Percentiles rank a stretch among this genome's conserved stretches.
Evolutionary conservation across 1,139 yeast species (phyloP).

Genomic region (Blastobotrys raffinosifermentans): DNA sequence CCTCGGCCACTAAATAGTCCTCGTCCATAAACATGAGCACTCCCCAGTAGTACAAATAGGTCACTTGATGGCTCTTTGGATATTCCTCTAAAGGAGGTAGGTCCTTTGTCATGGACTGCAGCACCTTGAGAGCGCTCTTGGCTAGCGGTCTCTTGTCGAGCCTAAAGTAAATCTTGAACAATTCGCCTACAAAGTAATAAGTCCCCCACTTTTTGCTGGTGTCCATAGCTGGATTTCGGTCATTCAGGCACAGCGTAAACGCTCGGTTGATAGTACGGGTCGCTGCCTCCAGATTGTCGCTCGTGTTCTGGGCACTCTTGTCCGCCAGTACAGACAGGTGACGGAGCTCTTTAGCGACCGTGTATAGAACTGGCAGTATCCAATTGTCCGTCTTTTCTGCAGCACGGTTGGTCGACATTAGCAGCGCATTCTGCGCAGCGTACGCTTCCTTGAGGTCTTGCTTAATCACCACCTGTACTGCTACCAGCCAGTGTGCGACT

Average conservation of each 20-base stretch:
- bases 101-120: slow-evolving; percentile 49
- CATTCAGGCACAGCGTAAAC: slow-evolving; percentile 73
- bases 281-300: slow-evolving; percentile 46
- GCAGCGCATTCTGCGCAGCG: slow-evolving; percentile 24
- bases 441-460: slow-evolving; percentile 26
- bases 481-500: slow-evolving; percentile 27
- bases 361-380: slow-evolving; percentile 57
- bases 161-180: slow-evolving; percentile 66
- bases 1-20: slow-evolving; percentile 47
- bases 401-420: slow-evolving; percentile 41
- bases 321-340: slow-evolving; percentile 30
- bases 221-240: slow-evolving; percentile 51
- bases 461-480: slow-evolving; percentile 20
- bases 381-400: slow-evolving; percentile 61
- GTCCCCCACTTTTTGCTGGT: slow-evolving; percentile 59
- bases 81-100: slow-evolving; percentile 45
- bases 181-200: slow-evolving; percentile 65
- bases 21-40: slow-evolving; percentile 58
- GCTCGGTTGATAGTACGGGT: slow-evolving; percentile 55
- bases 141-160: slow-evolving; percentile 71
- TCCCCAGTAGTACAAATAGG: slow-evolving; percentile 63
- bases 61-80: slow-evolving; percentile 49
- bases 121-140: slow-evolving; percentile 69
- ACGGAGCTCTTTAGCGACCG: slow-evolving; percentile 51
- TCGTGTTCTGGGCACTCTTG: neutral